Base-by-base conservation (phyloP, 495 filamentous ascomycete genomes). In the Hypoxylon rickii region DNA sequence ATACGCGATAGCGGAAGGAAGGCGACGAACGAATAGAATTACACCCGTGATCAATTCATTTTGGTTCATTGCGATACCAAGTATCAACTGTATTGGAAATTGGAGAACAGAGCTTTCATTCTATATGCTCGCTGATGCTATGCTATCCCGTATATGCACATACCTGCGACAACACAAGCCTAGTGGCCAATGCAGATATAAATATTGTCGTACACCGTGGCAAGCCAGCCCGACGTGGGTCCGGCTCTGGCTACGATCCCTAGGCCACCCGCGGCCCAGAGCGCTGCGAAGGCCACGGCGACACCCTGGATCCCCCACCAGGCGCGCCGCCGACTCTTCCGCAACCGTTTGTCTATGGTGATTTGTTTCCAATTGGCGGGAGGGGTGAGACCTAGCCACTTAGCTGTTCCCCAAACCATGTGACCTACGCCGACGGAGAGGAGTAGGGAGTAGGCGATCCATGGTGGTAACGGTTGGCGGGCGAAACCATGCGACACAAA, bases 401-500 rank as follows among this genome's bases (percentile, higher is more conserved):
- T 83, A 13, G 88, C 88, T 77, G 82, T 83, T 0, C 92, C 92
- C 79, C 89, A 95, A 17, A 89, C 81, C 59, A 92, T 83, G 74
- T 97, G 92, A 54, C 85, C 91, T 15, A 79, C 84, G 4, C 84
- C 89, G 0, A 87, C 70, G 3, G 78, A 79, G 17, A 96, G 73
- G 63, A 97, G 78, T 10, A 81, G 73, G 2, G 75, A 64, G 64
- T 92, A 96, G 12, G 87, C 83, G 1, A 77, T 52, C 72, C 84
- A 87, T 44, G 82, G 83, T n/a, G 89, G 73, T 11, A 81, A 47
- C 5, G 83, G 80, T 67, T 84, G 82, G 21, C 83, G 79, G 32
- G 83, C 85, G 67, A 96, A 91, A 3, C 90, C 92, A 70, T 96
- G 91, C n/a, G 85, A 84, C 0, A 96, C 83, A 69, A 86, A 97